phyloP scores from a whole-genome alignment of 2,329 filamentous ascomycete species.

The Aspergillus puulaauensis region DNA sequence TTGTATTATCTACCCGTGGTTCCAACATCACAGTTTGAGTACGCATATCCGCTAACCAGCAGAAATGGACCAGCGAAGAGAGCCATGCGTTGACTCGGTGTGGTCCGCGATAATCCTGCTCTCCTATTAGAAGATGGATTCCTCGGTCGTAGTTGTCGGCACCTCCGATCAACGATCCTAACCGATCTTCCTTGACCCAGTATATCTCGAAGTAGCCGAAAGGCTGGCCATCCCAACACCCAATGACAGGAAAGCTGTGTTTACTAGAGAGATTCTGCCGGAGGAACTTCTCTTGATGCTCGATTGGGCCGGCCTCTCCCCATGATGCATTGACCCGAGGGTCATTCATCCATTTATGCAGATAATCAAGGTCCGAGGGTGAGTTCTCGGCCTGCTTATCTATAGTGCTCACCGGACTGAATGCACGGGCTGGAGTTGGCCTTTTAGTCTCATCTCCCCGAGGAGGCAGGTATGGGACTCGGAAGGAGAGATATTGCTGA shows the following conservation, averaged over 20 bases:
- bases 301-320: constrained; percentile 63
- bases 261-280: constrained; percentile 61
- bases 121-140: constrained; percentile 83
- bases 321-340: constrained; percentile 83
- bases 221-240: constrained; percentile 89
- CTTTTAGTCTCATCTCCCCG: constrained; percentile 51
- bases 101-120: constrained; percentile 85
- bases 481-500: constrained; percentile 82
- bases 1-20: constrained; percentile 85
- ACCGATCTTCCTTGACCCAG: constrained; percentile 89
- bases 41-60: constrained; percentile 71
- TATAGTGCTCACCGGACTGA: constrained; percentile 35
- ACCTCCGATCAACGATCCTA: constrained; percentile 67
- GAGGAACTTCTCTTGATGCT: constrained; percentile 67
- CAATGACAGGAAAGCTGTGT: constrained; percentile 88
- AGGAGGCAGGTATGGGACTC: constrained; percentile 66
- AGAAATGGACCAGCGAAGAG: constrained; percentile 82
- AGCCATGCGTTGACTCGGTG: constrained; percentile 78
- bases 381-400: constrained; percentile 40
- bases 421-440: constrained; percentile 25
- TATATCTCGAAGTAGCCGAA: constrained; percentile 99
- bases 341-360: constrained; percentile 87
- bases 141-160: constrained; percentile 83
- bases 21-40: constrained; percentile 84
- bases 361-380: constrained; percentile 63